These are phyloP conservation scores for Mycena sp. DNA, from an alignment of 1,284 basidiomycete species.

Conservation along the genomic window DNA sequence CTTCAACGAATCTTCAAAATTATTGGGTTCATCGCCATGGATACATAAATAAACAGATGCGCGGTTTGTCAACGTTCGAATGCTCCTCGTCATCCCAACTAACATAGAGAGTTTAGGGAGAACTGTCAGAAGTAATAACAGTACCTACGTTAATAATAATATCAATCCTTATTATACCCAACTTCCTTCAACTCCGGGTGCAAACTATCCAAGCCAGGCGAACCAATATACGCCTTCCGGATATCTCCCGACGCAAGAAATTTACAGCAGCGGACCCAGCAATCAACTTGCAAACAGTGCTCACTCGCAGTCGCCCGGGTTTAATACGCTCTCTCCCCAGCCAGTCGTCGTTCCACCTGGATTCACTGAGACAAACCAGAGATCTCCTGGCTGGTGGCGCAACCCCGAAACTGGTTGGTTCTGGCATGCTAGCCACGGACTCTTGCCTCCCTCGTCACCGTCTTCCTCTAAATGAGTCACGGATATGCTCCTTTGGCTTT, in stretches of 20 bases:
- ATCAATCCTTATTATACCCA: neutral
- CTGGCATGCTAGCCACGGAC: constrained; percentile 21
- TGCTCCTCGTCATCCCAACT: neutral
- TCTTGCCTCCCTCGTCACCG: constrained; percentile 11
- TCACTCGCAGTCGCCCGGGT: neutral
- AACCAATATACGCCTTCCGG: neutral
- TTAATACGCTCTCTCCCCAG: constrained; percentile 6
- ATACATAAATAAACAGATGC: constrained; percentile 2
- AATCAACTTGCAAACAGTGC: neutral
- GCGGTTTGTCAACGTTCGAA: neutral
- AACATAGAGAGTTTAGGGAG: neutral
- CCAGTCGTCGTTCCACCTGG: constrained; percentile 27
- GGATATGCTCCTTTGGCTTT: too few species aligned
- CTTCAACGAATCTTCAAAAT: constrained; percentile 6
- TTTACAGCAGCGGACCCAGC: too few species aligned
- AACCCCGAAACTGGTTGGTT: constrained; percentile 27
- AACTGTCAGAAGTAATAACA: constrained; percentile 10
- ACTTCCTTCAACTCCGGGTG: neutral
- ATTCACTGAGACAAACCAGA: constrained; percentile 21
- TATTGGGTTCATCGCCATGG: constrained; percentile 17
- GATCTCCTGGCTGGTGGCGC: constrained; percentile 24
- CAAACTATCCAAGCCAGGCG: neutral
- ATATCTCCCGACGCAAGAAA: neutral
- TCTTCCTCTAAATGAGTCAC: too few species aligned
- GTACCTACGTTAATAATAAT: constrained; percentile 17